A percentile compares a stretch with the other conserved stretches of the same genome.
phyloP scores from a whole-genome alignment of 148 eudicot genomes.

The Cornus kousa region DNA sequence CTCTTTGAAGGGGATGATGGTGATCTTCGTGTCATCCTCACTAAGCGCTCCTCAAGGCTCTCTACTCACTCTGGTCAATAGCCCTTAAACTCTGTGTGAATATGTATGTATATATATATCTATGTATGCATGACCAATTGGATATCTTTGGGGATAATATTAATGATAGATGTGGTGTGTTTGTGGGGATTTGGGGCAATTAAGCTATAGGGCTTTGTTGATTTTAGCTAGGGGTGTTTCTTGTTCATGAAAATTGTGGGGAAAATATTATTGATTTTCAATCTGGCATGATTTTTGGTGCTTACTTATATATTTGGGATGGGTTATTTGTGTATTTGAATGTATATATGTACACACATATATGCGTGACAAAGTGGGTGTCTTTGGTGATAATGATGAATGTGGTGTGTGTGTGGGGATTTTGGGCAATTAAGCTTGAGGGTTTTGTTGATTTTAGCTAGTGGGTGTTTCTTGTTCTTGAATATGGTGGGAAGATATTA shows the following conservation, averaged over 20 bases:
- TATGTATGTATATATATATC: conserved; percentile 49
- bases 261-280: not conserved
- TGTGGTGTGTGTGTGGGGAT: not conserved
- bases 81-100: conserved; percentile 32
- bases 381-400: conserved; percentile 2
- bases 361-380: conserved; percentile 27
- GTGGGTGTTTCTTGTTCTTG: conserved; percentile 3
- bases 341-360: conserved; percentile 47
- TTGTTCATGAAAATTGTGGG: not conserved
- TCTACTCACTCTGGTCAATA: conserved; percentile 77
- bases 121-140: conserved; percentile 38
- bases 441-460: conserved; percentile 33
- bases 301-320: too few species aligned
- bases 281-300: not conserved
- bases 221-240: conserved; percentile 25
- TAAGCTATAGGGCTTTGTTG: conserved; percentile 13
- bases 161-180: not conserved
- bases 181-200: conserved; percentile 2
- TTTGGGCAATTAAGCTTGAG: not conserved
- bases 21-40: conserved; percentile 71
- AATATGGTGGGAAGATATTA: not conserved
- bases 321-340: conserved; percentile 37
- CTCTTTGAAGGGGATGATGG: conserved; percentile 54
- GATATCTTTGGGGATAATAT: not conserved
- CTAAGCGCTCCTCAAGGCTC: conserved; percentile 74